Evolutionary conservation across 202 grass and related monocot genomes (phyloP), one percentile per base, ranked within the genome.

Genomic region (Carex arenaria): DNA sequence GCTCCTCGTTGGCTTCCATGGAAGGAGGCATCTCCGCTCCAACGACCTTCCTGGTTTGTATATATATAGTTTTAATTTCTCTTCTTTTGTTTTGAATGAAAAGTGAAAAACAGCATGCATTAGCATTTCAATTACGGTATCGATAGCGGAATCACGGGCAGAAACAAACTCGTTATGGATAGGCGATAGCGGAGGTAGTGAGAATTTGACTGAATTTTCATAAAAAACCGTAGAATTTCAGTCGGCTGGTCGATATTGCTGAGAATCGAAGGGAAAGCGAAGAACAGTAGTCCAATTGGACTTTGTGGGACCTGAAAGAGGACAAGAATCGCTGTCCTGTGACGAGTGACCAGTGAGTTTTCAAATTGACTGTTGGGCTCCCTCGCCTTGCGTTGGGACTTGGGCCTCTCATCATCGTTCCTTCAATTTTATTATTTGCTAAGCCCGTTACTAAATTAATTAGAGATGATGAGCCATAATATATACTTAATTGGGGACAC

Each of bases 11-110:
- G 64, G 68, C 12, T 26, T 63, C 43, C 3, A 61, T 4, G 23
- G 56, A 15, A 43, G 84, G 26, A 78, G 45, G 38, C 14, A 73
- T 18, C 54, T 38, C 47, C 59, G 36, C 5, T 80, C 49, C 18
- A 89, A 81, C 18, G 18, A 42, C 20, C 84, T 80, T 15, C 88
- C 88, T 11, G 88, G 88, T 89, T 64, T 15, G 38, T 28, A n/a
- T n/a, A n/a, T n/a, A n/a, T n/a, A n/a, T n/a, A 18, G 0, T 13
- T 82, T 23, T 3, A 4, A 5, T 36, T 4, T 36, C 34, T 36
- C 34, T 36, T 26, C 26, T 26, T 26, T 26, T 26, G 0, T 42
- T 42, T 7, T 6, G 40, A 20, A 61, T 22, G 57, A 18, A 61
- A n/a, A n/a, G n/a, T n/a, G n/a, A n/a, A n/a, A n/a, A 61, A 60